phyloP scores from a whole-genome alignment of 306 rosid genomes.

The Sicyos edulis region DNA sequence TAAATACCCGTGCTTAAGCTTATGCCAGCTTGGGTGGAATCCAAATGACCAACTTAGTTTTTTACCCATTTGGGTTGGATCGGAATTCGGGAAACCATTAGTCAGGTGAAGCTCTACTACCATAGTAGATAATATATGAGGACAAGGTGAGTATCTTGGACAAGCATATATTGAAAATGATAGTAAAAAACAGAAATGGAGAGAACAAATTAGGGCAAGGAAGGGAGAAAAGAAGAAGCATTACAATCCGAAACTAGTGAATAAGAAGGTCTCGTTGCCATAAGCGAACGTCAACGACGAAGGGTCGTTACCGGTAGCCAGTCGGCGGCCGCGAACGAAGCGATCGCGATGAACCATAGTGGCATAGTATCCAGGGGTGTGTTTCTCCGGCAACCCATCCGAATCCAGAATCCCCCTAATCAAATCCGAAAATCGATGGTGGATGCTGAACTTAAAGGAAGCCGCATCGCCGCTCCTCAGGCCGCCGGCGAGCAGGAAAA shows the following conservation, averaged over 20 bases:
- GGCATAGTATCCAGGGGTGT: constrained; percentile 51
- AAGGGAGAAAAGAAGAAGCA: background rate
- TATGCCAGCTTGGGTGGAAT: too few relatives aligned
- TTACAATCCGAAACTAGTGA: constrained; percentile 36
- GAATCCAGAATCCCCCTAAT: constrained; percentile 48
- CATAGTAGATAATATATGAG: too few relatives aligned
- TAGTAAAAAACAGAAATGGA: background rate
- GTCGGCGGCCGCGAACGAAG: constrained; percentile 49
- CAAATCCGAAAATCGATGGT: constrained; percentile 64
- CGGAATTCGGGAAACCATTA: too few relatives aligned
- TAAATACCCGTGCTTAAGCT: too few relatives aligned
- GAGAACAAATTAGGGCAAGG: background rate
- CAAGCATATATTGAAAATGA: too few relatives aligned
- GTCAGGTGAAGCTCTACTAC: too few relatives aligned
- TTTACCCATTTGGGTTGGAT: too few relatives aligned
- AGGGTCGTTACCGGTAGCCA: constrained; percentile 29
- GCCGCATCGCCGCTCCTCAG: too few relatives aligned
- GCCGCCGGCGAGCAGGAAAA: background rate
- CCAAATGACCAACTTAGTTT: too few relatives aligned
- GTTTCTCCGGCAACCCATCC: constrained; percentile 46
- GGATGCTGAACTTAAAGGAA: constrained; percentile 37
- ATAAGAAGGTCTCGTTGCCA: constrained; percentile 42
- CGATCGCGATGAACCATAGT: constrained; percentile 61
- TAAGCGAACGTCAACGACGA: constrained; percentile 40
- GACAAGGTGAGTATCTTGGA: too few relatives aligned